Evolutionary conservation across 2,329 filamentous ascomycete species (phyloP).

Genomic region (Talaromyces sp.): DNA sequence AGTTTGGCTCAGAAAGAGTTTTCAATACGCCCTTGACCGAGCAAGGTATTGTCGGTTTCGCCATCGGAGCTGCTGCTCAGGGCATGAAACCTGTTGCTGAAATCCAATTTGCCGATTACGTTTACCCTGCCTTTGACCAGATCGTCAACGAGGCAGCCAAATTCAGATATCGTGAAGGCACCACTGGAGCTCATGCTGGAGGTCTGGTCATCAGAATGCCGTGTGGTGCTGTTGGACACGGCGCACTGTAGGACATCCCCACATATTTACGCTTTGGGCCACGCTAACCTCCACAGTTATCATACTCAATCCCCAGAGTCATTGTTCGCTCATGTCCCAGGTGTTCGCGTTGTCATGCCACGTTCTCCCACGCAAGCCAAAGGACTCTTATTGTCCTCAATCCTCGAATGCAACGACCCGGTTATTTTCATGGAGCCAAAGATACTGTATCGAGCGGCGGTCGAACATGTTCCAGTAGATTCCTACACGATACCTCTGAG

Average conservation of each 20-base stretch:
- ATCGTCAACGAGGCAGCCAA: slow-evolving; percentile 91
- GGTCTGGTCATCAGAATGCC: slow-evolving; percentile 88
- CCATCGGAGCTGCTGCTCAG: slow-evolving; percentile 81
- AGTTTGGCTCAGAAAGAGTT: slow-evolving; percentile 80
- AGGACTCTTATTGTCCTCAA: slow-evolving; percentile 70
- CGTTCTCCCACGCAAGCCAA: slow-evolving; percentile 84
- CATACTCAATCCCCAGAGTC: slow-evolving; percentile 87
- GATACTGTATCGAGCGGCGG: slow-evolving; percentile 82
- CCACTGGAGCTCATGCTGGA: slow-evolving; percentile 62
- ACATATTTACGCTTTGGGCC: not conserved
- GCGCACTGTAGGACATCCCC: slow-evolving; percentile 54
- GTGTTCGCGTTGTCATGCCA: slow-evolving; percentile 78
- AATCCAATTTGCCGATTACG: slow-evolving; percentile 93
- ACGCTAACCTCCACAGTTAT: slow-evolving; percentile 41
- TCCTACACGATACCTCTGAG: slow-evolving; percentile 78
- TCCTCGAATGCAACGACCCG: slow-evolving; percentile 72
- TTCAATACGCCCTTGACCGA: slow-evolving; percentile 96
- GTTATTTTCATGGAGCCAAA: slow-evolving; percentile 94
- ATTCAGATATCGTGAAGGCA: slow-evolving; percentile 68
- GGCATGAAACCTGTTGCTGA: slow-evolving; percentile 91
- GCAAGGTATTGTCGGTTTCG: slow-evolving; percentile 92
- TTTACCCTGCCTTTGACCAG: slow-evolving; percentile 90
- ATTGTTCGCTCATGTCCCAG: slow-evolving; percentile 83
- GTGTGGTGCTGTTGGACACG: slow-evolving; percentile 82
- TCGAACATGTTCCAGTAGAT: slow-evolving; percentile 80